Conservation (phyloP, 1,284 basidiomycete genomes). For the Cystobasidiaceae sp. region DNA sequence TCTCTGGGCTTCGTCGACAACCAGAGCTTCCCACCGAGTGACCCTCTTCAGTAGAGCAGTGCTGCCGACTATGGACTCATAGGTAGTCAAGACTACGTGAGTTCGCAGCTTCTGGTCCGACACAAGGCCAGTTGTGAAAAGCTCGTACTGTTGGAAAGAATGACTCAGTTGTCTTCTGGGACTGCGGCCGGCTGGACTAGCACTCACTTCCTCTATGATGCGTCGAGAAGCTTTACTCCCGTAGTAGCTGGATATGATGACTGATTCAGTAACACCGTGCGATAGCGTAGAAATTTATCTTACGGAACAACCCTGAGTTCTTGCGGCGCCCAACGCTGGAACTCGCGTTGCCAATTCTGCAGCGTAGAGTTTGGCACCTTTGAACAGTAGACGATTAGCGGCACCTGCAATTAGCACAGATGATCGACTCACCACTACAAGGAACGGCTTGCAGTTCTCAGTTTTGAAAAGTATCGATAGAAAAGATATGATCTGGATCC, state of each 20-base stretch:
- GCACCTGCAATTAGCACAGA: background rate
- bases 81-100: constrained; percentile 78
- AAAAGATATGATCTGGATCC: constrained; percentile 83
- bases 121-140: constrained; percentile 9
- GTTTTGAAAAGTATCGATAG: constrained; percentile 66
- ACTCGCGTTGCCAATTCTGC: constrained; percentile 74
- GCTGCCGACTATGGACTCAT: constrained; percentile 56
- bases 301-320: constrained; percentile 72
- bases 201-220: constrained; percentile 21
- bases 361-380: constrained; percentile 84
- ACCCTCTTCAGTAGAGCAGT: constrained; percentile 71
- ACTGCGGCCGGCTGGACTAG: background rate
- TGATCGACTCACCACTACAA: constrained; percentile 61
- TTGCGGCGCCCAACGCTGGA: constrained; percentile 80
- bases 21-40: constrained; percentile 83
- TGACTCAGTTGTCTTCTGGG: background rate
- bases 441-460: constrained; percentile 64
- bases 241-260: constrained; percentile 8
- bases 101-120: constrained; percentile 16
- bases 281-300: constrained; percentile 41
- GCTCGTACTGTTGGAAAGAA: constrained; percentile 13
- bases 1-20: constrained; percentile 76
- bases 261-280: background rate
- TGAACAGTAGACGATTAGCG: background rate
- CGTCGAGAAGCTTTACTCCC: constrained; percentile 1